Evolutionary conservation across 176 grass and related monocot genomes (phyloP), one percentile per base, ranked within the genome.

Genomic region (Pharus latifolius): DNA sequence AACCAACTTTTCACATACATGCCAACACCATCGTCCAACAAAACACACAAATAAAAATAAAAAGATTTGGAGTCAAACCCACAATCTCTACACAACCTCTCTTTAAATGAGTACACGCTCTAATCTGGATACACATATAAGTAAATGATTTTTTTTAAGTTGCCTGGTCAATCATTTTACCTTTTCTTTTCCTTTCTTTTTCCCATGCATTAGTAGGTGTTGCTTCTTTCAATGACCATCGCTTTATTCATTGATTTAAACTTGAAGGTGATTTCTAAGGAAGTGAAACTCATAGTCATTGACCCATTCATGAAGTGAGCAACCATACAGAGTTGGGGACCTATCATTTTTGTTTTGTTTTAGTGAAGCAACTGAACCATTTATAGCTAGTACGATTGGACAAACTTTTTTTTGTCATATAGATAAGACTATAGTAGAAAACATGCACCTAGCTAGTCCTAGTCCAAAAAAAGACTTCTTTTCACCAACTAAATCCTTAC

Each of bases 241-340:
- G 49, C 23, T 56, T 46, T 42, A 29, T 34, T 7, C 52, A 18
- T 49, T 26, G 11, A 27, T 46, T n/a, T n/a, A 9, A 35, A 19
- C 75, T 17, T 16, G 28, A 17, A 46, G 38, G 80, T 83, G 73
- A 40, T n/a, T n/a, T 25, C 23, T 10, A 77, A 77, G 63, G 73
- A 64, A 77, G 33, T 6, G 56, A 20, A 5, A 2, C 14, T 22
- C 48, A 76, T 64, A 63, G 73, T 56, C n/a, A n/a, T n/a, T n/a
- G n/a, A n/a, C n/a, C 6, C 29, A 60, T 49, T 77, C 38, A 7
- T 10, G 59, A 56, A 70, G 72, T 48, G 48, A 30, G 26, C 38
- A 54, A 27, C 41, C 69, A 37, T 62, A 24, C 19, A 55, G 55
- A 64, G 48, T 14, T 15, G 59, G 52, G 33, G 43, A 11, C 18